Conservation (phyloP, 495 filamentous ascomycete species). For the Cryomyces minteri region DNA sequence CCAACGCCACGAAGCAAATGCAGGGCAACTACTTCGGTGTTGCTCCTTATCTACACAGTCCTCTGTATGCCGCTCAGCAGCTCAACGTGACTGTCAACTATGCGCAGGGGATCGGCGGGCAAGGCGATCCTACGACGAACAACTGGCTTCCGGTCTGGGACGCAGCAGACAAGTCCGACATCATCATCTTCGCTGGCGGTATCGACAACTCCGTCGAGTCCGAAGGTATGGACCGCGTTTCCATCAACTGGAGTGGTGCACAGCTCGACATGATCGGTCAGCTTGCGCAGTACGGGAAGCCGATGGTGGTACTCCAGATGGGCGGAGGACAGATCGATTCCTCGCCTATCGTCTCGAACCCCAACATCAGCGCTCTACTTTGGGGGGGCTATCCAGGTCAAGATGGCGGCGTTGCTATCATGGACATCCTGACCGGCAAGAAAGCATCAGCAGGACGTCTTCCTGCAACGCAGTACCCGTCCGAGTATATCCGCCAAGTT, state of each 20-base stretch:
- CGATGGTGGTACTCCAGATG: slow-evolving; percentile 38
- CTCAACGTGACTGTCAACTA: slow-evolving; percentile 29
- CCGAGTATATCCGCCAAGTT: slow-evolving; percentile 31
- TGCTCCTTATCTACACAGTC: slow-evolving; percentile 35
- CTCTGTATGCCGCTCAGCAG: slow-evolving; percentile 29
- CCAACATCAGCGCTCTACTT: slow-evolving; percentile 31
- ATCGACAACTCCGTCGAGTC: slow-evolving; percentile 38
- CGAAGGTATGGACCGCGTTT: slow-evolving; percentile 34
- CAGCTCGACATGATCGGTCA: slow-evolving; percentile 36
- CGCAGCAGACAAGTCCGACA: slow-evolving; percentile 32
- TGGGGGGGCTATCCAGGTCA: slow-evolving; percentile 47
- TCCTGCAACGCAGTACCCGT: slow-evolving; percentile 38
- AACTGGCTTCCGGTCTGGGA: slow-evolving; percentile 16
- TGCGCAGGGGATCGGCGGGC: slow-evolving; percentile 24
- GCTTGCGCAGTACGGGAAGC: slow-evolving; percentile 32
- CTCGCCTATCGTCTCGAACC: slow-evolving; percentile 17
- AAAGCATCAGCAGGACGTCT: slow-evolving; percentile 38
- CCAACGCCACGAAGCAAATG: too few relatives aligned
- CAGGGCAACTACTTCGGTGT: too few relatives aligned
- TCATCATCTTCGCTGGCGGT: slow-evolving; percentile 37
- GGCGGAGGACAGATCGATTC: slow-evolving; percentile 24
- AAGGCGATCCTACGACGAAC: slow-evolving; percentile 21
- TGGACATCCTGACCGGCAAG: slow-evolving; percentile 35
- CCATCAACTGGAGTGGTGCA: slow-evolving; percentile 37
- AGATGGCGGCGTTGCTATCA: slow-evolving; percentile 33